A percentile compares a stretch with the other conserved stretches of the same genome.
Conservation (phyloP, 305 asterid genomes). For the Coffea humblotiana region DNA sequence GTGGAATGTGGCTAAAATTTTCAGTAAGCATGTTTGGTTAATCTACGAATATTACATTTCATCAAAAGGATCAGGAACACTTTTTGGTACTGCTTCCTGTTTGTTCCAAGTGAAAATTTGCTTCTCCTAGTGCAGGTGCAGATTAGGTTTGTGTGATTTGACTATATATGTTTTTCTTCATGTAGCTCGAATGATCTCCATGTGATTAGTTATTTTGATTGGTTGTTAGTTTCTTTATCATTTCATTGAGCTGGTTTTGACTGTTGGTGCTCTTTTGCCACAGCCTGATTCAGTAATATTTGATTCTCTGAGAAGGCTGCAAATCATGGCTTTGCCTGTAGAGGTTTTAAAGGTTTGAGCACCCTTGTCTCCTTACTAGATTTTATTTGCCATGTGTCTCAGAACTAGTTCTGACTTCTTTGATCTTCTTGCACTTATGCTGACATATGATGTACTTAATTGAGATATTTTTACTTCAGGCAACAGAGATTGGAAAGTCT, state of each 20-base stretch:
- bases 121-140: neutral
- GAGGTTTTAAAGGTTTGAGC: conserved; percentile 75
- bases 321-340: conserved; percentile 68
- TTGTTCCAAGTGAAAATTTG: neutral
- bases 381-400: conserved; percentile 11
- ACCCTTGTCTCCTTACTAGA: conserved; percentile 19
- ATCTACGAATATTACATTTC: neutral
- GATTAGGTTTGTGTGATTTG: neutral
- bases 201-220: conserved; percentile 1
- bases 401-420: neutral
- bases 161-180: neutral
- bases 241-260: conserved; percentile 26
- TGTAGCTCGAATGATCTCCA: neutral
- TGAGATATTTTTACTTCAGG: conserved; percentile 21
- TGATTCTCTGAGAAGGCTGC: conserved; percentile 79
- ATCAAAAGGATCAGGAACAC: neutral
- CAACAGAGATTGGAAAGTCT: conserved; percentile 38
- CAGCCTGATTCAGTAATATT: conserved; percentile 59
- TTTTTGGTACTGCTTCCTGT: neutral
- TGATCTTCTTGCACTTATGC: conserved; percentile 5
- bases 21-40: neutral
- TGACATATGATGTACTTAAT: neutral
- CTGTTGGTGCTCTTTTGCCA: conserved; percentile 19
- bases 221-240: neutral
- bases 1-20: neutral